A percentile compares a stretch with the other conserved stretches of the same genome.
Evolutionary conservation across 495 filamentous ascomycete species (phyloP).

Genomic region (Lasiosphaeriaceae sp.): DNA sequence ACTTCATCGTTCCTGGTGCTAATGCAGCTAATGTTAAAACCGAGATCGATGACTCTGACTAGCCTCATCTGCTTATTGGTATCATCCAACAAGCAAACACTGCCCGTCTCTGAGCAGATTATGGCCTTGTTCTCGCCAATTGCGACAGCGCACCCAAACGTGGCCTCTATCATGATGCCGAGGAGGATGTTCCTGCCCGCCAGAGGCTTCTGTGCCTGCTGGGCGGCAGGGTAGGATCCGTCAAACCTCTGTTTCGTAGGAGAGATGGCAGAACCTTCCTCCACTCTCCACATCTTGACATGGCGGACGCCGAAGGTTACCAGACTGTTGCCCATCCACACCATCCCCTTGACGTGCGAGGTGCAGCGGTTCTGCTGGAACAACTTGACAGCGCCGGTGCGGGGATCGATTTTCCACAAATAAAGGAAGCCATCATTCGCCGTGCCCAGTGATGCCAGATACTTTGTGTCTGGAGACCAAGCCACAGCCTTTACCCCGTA

Average conservation of each 20-base stretch:
- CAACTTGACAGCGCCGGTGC: constrained; percentile 78
- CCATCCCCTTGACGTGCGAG: constrained; percentile 72
- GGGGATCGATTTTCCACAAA: constrained; percentile 79
- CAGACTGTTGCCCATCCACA: constrained; percentile 70
- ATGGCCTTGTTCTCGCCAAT: constrained; percentile 67
- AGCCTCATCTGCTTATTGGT: constrained; percentile 66
- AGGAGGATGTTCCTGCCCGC: constrained; percentile 68
- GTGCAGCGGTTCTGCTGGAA: constrained; percentile 96
- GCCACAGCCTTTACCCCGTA: constrained; percentile 85
- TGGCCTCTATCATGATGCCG: constrained; percentile 71
- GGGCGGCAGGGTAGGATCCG: constrained; percentile 23
- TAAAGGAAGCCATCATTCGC: constrained; percentile 93
- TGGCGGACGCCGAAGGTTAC: constrained; percentile 79
- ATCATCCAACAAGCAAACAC: constrained; percentile 80
- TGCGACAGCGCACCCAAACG: constrained; percentile 72
- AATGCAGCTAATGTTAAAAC: constrained; percentile 61
- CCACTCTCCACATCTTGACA: constrained; percentile 88
- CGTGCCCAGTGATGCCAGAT: constrained; percentile 81
- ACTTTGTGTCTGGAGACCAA: constrained; percentile 83
- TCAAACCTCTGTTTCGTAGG: constrained; percentile 49
- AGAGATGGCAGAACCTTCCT: constrained; percentile 50
- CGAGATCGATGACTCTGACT: constrained; percentile 55
- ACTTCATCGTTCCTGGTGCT: constrained; percentile 39
- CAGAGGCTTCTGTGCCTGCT: constrained; percentile 46
- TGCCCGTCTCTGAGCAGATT: constrained; percentile 67